Conservation (phyloP, 164 flowering plant species). For the Piper betle region DNA sequence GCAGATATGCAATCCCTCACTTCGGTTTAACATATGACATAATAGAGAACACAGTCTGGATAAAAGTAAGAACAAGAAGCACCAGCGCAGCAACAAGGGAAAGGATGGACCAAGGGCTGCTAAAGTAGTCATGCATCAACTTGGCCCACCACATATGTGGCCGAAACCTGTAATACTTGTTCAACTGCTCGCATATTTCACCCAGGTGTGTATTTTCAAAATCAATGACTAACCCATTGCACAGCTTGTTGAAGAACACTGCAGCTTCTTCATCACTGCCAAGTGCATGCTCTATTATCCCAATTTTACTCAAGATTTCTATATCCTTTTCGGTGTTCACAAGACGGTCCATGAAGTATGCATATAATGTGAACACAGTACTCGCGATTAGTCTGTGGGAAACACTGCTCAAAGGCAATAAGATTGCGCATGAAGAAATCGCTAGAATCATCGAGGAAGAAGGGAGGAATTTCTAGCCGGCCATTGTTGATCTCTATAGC, state of each 20-base stretch:
- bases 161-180: neutral
- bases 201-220: neutral
- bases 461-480: conserved; percentile 1
- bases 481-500: neutral
- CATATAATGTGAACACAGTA: neutral
- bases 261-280: conserved; percentile 3
- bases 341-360: neutral
- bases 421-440: conserved; percentile 3
- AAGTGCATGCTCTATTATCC: neutral
- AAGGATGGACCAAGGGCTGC: no score
- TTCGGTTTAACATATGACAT: neutral
- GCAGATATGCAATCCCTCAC: neutral
- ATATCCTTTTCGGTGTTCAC: conserved; percentile 3
- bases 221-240: neutral
- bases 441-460: neutral
- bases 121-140: no score
- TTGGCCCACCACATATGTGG: neutral
- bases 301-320: neutral
- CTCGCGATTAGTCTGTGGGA: neutral
- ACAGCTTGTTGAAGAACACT: neutral
- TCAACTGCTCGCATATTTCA: neutral
- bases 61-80: no score
- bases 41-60: no score
- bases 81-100: no score
- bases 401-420: conserved; percentile 4